Base-by-base conservation (phyloP, 805 yeast genomes). In the Spathaspora arborariae region DNA sequence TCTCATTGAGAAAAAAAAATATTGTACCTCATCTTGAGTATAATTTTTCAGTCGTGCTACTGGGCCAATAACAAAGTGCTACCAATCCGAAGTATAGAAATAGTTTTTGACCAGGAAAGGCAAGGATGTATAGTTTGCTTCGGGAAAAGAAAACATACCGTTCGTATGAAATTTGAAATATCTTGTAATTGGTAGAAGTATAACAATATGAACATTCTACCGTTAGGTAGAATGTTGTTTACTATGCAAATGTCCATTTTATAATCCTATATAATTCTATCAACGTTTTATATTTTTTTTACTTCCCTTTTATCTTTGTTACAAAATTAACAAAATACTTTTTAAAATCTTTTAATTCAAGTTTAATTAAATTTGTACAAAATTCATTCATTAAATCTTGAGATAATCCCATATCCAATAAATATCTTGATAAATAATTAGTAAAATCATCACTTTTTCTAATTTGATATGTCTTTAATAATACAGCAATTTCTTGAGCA, bases 401-500 rank as follows among this genome's bases (percentile, higher is more conserved):
- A 21, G 91, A 85, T 50, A 88, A 74, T 13, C 77, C 77, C 70
- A 70, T 70, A 38, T 64, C 65, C 42, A 84, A 78, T 54, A 90
- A 67, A 59, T 81, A 86, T 46, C 65, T 68, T 19, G 79, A 65
- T 55, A 84, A 69, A 20, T 65, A 70, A 24, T 63, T 68, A 10
- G 79, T 71, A 51, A 75, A 78, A 22, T 68, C 74, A 5, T 68
- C 70, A 52, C 72, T 61, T 41, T 58, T 58, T 33, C 60, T 39
- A 66, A 75, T 56, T 61, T 66, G 84, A 50, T 87, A 71, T 2
- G 85, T 75, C 54, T 81, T 85, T 60, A 91, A 78, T 19, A 89
- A 67, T 39, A 80, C 70, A 1, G 94, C 80, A 11, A 88, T 71
- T 58, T 92, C 99, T 53, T 81, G 79, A 1, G 89, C 83, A 34